phyloP scores from a whole-genome alignment of 2,329 filamentous ascomycete genomes.

The Aaosphaeria arxii region DNA sequence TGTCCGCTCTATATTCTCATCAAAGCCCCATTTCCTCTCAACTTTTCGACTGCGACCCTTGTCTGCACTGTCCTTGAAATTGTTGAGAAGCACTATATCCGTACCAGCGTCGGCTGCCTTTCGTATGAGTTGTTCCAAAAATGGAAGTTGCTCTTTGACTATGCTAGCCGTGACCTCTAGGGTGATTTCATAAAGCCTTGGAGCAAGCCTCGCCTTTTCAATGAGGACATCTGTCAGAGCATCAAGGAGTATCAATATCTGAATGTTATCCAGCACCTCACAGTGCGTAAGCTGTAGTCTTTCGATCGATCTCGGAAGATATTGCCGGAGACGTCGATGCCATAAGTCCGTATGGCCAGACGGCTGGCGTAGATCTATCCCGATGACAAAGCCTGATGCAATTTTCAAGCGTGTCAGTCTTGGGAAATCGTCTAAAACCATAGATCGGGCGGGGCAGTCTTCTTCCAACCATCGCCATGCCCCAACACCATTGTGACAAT shows the following conservation, averaged over 20 bases:
- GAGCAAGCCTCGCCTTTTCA: neutral
- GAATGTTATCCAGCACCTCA: neutral
- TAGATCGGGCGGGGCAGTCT: neutral
- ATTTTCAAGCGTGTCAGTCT: neutral
- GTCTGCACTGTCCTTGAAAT: neutral
- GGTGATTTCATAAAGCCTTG: neutral
- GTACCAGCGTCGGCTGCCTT: neutral
- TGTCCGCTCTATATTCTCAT: neutral
- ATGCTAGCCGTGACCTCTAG: neutral
- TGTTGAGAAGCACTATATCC: neutral
- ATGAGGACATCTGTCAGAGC: neutral
- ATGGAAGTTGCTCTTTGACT: neutral
- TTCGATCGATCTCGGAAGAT: neutral
- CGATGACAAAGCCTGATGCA: neutral
- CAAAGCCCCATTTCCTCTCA: conserved; percentile 1
- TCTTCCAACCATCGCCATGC: too few species aligned
- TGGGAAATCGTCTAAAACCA: neutral
- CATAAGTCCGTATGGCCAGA: neutral
- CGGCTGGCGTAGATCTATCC: neutral
- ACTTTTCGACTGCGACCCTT: neutral
- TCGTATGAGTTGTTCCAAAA: neutral
- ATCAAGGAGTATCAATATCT: conserved; percentile 1
- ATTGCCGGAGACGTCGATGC: neutral
- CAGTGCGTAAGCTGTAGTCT: conserved; percentile 1
- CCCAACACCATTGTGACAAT: neutral